Evolutionary conservation across 306 rosid genomes (phyloP), one percentile per base, ranked within the genome.

Genomic region (Quercus bicolor): DNA sequence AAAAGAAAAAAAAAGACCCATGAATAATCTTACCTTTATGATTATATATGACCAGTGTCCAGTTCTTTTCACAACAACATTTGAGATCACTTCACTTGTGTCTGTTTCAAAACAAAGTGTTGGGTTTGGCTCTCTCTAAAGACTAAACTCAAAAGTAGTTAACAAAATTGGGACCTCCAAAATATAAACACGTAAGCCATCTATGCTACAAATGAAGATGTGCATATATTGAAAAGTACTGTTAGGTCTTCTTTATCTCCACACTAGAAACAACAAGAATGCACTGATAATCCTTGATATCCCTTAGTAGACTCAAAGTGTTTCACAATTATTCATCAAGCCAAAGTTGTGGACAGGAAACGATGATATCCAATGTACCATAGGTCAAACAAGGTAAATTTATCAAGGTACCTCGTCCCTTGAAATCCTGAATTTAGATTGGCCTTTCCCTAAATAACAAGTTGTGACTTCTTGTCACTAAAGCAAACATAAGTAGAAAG

Each of bases 321-420:
- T 20, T 57, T 57, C 64, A 57, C 28, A 57, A 21, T 57, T 9
- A 57, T 20, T 57, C 64, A 57, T 57, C 64, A 57, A 21, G 64
- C 64, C 26, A 57, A 20, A 57, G 21, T 5, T 57, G 14, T 57
- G 26, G 9, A 20, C 6, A 13, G 26, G 72, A 75, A 56, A 51
- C 29, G 40, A 72, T 61, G 37, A 77, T 15, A 75, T 55, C 65
- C 57, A 61, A 73, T 76, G 66, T 51, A 21, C 56, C 75, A 55
- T 60, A 48, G 56, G 31, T 55, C 9, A 14, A 65, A 70, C 15
- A 31, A n/a, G 24, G 81, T 33, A 64, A 77, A 74, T 69, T 77
- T 77, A 14, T 59, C 11, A 21, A 23, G 12, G 15, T 23, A 11
- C 28, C 28, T 59, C 5, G 33, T 2, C 45, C 45, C 45, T 40